Conservation (phyloP, 139 green algal genomes). For the Chlorella sp. region DNA sequence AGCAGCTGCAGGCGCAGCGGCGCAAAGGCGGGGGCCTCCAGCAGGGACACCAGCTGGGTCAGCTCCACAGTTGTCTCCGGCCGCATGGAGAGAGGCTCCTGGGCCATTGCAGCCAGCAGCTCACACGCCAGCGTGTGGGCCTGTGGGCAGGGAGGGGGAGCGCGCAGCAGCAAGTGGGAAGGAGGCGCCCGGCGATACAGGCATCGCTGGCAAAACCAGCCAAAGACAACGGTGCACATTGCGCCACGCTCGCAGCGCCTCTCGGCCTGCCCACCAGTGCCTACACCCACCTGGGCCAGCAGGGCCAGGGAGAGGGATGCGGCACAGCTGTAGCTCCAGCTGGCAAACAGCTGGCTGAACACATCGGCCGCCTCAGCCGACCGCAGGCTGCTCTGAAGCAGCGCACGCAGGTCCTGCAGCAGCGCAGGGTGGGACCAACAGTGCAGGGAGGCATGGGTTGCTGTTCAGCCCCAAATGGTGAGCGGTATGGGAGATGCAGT, state of each 20-base stretch:
- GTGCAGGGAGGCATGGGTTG: too few species aligned
- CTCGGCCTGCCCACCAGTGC: neutral
- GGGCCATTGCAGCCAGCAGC: constrained; percentile 29
- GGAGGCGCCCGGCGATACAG: too few species aligned
- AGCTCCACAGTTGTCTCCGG: constrained; percentile 64
- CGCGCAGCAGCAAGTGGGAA: neutral
- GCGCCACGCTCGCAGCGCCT: neutral
- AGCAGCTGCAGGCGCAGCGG: constrained; percentile 93
- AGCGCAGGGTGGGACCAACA: neutral
- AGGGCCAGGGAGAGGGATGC: constrained; percentile 90
- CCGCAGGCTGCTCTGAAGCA: constrained; percentile 25
- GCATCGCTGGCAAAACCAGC: too few species aligned
- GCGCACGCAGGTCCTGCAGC: constrained; percentile 37
- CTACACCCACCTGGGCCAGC: constrained; percentile 61
- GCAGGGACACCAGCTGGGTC: constrained; percentile 87
- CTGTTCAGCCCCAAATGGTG: too few species aligned
- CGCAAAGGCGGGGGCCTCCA: constrained; percentile 96
- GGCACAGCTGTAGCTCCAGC: constrained; percentile 84
- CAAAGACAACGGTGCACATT: too few species aligned
- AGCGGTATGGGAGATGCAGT: too few species aligned
- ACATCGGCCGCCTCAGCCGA: constrained; percentile 58
- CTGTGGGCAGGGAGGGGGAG: neutral
- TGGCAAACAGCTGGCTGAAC: constrained; percentile 83
- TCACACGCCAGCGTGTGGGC: constrained; percentile 70
- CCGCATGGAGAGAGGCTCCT: constrained; percentile 29